Conservation (phyloP, 1,284 basidiomycete species). For the Melampsora larici-populina region DNA sequence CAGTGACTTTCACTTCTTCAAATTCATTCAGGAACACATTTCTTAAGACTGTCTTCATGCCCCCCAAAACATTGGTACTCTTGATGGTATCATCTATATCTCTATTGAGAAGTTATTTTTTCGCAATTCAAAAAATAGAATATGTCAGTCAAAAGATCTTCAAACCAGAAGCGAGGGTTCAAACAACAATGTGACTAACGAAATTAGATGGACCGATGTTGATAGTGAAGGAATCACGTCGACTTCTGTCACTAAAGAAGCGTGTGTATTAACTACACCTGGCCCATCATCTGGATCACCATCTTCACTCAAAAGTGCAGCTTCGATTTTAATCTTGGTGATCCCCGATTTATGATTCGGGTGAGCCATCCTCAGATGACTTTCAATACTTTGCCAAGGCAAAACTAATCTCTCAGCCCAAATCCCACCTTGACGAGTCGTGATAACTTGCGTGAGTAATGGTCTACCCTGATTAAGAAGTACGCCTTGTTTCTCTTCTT, state of each 20-base stretch:
- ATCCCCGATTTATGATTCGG: slow-evolving; percentile 12
- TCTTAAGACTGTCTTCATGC: slow-evolving; percentile 48
- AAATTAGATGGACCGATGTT: slow-evolving; percentile 28
- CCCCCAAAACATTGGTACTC: slow-evolving; percentile 49
- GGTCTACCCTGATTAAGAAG: slow-evolving; percentile 29
- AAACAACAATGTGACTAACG: neutral
- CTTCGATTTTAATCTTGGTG: slow-evolving; percentile 20
- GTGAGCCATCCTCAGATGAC: slow-evolving; percentile 12
- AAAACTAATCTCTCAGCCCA: slow-evolving; percentile 28
- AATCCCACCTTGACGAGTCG: slow-evolving; percentile 27
- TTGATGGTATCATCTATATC: slow-evolving; percentile 53
- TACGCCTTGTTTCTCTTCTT: no score
- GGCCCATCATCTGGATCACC: neutral
- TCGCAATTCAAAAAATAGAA: no score
- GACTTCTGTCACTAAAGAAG: slow-evolving; percentile 5
- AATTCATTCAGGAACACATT: slow-evolving; percentile 51
- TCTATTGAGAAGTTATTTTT: slow-evolving; percentile 45
- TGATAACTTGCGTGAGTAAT: slow-evolving; percentile 30
- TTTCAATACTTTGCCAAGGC: slow-evolving; percentile 38
- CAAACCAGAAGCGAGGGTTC: no score
- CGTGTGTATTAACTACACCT: neutral
- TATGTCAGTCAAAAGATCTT: no score
- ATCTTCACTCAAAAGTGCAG: slow-evolving; percentile 24
- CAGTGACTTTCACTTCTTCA: slow-evolving; percentile 49
- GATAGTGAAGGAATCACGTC: slow-evolving; percentile 32